Conservation (phyloP, 2,329 filamentous ascomycete genomes). For the Arthrobotrys sphaeroides region DNA sequence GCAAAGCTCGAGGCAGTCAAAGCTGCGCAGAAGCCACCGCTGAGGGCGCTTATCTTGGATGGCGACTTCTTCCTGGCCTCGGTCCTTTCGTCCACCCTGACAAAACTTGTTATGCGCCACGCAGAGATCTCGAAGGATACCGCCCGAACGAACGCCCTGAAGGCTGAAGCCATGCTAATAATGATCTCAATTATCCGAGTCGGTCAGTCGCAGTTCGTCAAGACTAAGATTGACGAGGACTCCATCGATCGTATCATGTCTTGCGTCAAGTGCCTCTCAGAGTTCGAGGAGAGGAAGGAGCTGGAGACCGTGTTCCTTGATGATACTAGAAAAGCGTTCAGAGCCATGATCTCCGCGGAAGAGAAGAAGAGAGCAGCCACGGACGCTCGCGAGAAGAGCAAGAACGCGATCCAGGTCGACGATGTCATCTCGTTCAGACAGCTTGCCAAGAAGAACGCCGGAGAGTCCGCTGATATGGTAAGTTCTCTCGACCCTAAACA, state of each 20-base stretch:
- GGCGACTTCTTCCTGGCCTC: slow-evolving; percentile 96
- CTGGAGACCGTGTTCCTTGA: slow-evolving; percentile 92
- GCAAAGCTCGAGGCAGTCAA: slow-evolving; percentile 96
- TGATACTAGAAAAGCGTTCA: slow-evolving; percentile 94
- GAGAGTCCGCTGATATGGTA: slow-evolving; percentile 80
- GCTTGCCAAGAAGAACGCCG: slow-evolving; percentile 86
- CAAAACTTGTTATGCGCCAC: slow-evolving; percentile 97
- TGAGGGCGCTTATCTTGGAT: slow-evolving; percentile 93
- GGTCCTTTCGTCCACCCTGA: slow-evolving; percentile 93
- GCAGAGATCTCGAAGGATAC: slow-evolving; percentile 87
- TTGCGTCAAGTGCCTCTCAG: slow-evolving; percentile 88
- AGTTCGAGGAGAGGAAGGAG: slow-evolving; percentile 88
- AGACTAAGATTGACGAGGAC: slow-evolving; percentile 95
- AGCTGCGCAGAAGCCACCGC: slow-evolving; percentile 92
- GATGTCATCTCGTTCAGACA: slow-evolving; percentile 94
- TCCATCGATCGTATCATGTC: slow-evolving; percentile 99
- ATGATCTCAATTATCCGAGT: slow-evolving; percentile 99
- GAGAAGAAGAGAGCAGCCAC: slow-evolving; percentile 98
- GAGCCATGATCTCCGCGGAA: slow-evolving; percentile 94
- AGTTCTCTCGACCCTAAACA: background rate
- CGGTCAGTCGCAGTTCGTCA: slow-evolving; percentile 98
- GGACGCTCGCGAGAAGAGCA: slow-evolving; percentile 89
- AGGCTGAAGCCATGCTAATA: slow-evolving; percentile 97
- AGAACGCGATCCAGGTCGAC: slow-evolving; percentile 92
- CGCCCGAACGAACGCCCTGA: slow-evolving; percentile 89